These are phyloP conservation scores for Sphagnum fallax DNA, from an alignment of 228 moss, liverwort and hornwort species.

Conservation along the genomic window DNA sequence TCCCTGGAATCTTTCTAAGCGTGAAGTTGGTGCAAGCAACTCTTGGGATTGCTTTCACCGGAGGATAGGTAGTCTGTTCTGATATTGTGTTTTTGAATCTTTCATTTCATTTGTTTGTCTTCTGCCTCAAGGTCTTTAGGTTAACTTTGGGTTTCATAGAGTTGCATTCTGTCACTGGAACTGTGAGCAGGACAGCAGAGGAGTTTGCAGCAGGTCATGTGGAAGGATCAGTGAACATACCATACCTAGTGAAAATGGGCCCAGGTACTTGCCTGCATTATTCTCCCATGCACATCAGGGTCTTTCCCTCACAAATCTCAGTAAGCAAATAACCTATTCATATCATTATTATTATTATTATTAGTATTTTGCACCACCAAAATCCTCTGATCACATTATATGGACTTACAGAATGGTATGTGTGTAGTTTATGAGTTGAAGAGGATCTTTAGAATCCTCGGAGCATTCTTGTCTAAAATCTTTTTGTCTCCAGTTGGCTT, in stretches of 20 bases:
- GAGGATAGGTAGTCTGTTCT: not conserved
- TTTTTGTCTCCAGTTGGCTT: not conserved
- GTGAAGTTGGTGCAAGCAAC: too few species aligned
- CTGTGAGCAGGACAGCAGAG: conserved; percentile 64
- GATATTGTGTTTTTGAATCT: not conserved
- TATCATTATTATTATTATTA: too few species aligned
- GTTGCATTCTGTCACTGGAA: too few species aligned
- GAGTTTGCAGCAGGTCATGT: conserved; percentile 75
- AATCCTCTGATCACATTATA: too few species aligned
- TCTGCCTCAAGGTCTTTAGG: not conserved
- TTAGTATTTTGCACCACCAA: too few species aligned
- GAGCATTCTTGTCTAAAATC: not conserved
- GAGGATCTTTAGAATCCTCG: not conserved
- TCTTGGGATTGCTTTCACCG: too few species aligned
- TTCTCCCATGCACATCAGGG: not conserved
- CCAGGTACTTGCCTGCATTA: conserved; percentile 31
- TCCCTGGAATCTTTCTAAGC: too few species aligned
- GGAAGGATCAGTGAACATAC: conserved; percentile 72
- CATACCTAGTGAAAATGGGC: conserved; percentile 72
- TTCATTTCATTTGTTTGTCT: not conserved
- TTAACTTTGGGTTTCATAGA: not conserved
- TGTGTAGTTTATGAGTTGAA: too few species aligned
- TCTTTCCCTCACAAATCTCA: not conserved
- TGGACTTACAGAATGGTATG: too few species aligned
- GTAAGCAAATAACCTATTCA: not conserved